Evolutionary conservation across 1,284 basidiomycete genomes (phyloP).

Genomic region (Pseudozyma thailandica): DNA sequence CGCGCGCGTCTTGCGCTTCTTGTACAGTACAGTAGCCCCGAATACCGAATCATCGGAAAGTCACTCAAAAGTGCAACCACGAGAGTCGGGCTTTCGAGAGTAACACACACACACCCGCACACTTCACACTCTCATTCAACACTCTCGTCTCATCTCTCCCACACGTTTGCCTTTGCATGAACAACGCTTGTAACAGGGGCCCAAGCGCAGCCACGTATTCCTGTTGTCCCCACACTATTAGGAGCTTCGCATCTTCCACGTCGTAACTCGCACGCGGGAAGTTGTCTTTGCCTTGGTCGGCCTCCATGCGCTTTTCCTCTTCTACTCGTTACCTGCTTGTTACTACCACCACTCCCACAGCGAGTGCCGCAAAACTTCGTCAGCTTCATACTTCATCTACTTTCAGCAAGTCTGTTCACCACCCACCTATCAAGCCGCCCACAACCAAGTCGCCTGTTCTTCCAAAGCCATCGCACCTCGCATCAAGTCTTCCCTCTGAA

Average conservation of each 20-base stretch:
- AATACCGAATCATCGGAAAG: background rate
- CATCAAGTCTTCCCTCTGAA: conserved; percentile 30
- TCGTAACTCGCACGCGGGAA: too few relatives aligned
- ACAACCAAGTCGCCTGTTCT: conserved; percentile 41
- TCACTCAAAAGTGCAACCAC: too few relatives aligned
- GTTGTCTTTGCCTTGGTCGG: background rate
- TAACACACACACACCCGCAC: background rate
- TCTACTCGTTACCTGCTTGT: conserved; percentile 11
- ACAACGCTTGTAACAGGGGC: background rate
- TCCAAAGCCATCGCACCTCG: conserved; percentile 41
- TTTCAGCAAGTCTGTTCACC: conserved; percentile 20
- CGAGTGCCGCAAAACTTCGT: conserved; percentile 21
- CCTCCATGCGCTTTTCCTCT: conserved; percentile 32
- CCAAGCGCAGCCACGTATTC: conserved; percentile 4
- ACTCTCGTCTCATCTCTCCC: background rate
- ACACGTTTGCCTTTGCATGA: background rate
- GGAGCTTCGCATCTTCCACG: conserved; percentile 1
- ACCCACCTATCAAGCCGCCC: conserved; percentile 18
- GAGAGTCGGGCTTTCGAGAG: background rate
- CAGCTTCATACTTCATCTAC: background rate
- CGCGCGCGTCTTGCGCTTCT: too few relatives aligned
- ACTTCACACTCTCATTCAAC: background rate
- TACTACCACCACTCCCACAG: conserved; percentile 9
- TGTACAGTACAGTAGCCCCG: too few relatives aligned
- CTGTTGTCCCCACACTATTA: too few relatives aligned